Percentiles rank a stretch among this genome's conserved stretches.
These are phyloP conservation scores for Cladorrhinum sp. DNA, from an alignment of 2,329 filamentous ascomycete genomes.

Conservation along the genomic window DNA sequence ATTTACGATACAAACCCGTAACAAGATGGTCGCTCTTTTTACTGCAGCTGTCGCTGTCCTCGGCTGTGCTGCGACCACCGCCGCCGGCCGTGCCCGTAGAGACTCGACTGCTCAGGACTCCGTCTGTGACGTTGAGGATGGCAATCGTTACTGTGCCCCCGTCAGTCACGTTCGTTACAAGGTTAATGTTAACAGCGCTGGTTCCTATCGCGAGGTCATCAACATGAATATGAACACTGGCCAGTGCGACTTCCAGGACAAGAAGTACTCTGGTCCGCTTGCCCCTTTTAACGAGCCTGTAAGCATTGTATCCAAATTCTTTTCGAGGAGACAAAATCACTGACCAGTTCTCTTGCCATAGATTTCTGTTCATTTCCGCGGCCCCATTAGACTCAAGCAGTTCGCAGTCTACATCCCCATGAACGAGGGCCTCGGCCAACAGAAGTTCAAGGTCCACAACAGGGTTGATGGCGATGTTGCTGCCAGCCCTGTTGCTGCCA, in stretches of 20 bases:
- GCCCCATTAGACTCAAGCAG: constrained; percentile 63
- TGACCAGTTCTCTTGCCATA: constrained; percentile 32
- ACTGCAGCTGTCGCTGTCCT: not conserved
- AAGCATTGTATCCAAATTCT: constrained; percentile 32
- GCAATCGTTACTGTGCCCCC: constrained; percentile 65
- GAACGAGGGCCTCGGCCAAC: not conserved
- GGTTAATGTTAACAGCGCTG: constrained; percentile 53
- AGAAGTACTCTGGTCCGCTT: constrained; percentile 57
- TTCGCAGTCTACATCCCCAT: constrained; percentile 65
- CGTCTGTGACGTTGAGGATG: constrained; percentile 25
- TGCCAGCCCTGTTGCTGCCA: too few species aligned
- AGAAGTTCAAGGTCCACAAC: not conserved
- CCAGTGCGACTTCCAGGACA: constrained; percentile 51
- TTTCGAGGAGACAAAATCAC: not conserved
- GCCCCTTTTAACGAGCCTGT: constrained; percentile 70
- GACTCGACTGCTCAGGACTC: not conserved
- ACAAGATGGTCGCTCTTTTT: not conserved
- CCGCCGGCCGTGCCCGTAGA: not conserved
- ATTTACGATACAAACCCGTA: too few species aligned
- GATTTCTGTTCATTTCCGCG: constrained; percentile 71
- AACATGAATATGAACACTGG: constrained; percentile 52
- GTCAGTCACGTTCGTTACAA: constrained; percentile 65
- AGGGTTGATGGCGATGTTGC: too few species aligned
- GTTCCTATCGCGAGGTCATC: constrained; percentile 63
- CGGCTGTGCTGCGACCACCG: not conserved